Evolutionary conservation across 1,284 basidiomycete genomes (phyloP), one percentile per base, ranked within the genome.

Genomic region (Puccinia horiana): DNA sequence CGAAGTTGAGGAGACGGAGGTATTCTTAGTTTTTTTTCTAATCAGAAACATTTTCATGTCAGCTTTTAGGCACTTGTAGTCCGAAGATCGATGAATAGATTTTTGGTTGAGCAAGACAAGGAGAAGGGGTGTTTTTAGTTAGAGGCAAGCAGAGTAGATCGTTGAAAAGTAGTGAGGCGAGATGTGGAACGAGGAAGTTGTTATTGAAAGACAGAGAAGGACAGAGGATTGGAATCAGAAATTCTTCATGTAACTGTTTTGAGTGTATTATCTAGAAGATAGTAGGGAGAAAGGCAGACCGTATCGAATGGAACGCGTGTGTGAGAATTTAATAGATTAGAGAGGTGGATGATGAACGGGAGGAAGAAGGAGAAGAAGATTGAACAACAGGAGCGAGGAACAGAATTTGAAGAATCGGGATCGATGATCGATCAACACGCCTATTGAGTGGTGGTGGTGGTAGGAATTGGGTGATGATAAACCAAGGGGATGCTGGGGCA

Each of bases 31-130:
- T 29, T 70, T 70, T 29, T 52, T 70, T 70, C 47, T 37, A 40
- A 70, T 70, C 20, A 70, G 40, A 49, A 70, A 70, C 69, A 70
- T 70, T 52, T 70, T 70, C 20, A 16, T 42, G 69, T 65, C 61
- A 65, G 61, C 35, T 9, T 63, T 63, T 9, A 6, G 18, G 8
- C 5, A 18, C 12, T 35, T 18, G 35, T 65, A 58, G 56, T 54
- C 20, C 14, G 11, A 54, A 54, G 52, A 54, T 54, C 5, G 52
- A 18, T 35, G 29, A 29, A 35, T 61, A 11, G 58, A 35, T 1
- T 11, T 5, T 61, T 3, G 32, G 29, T 29, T 35, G 8, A 63
- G 32, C 5, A 18, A 63, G 58, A 37, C 58, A 63, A 20, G 58
- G 58, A 63, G 58, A 35, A 63, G 29, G 58, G 58, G 37, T 35